Base-by-base conservation (phyloP, 2,329 filamentous ascomycete genomes). In the Ceratocystis huliohia region DNA sequence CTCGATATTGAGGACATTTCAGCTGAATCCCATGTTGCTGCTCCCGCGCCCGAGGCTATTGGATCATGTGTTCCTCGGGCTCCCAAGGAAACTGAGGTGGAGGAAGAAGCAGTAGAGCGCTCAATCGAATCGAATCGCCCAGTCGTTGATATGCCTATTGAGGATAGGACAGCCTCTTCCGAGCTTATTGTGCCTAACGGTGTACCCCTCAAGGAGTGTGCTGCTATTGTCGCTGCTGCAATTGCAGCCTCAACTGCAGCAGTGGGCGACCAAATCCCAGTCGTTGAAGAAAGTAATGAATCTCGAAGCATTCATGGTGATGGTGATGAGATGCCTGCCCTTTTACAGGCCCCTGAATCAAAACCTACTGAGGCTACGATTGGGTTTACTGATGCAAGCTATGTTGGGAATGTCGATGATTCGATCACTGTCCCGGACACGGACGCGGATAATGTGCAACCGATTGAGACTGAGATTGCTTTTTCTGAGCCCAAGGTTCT, bases 241-340 rank as follows among this genome's bases (percentile, higher is more conserved):
- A 53, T 53, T 53, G 48, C 48, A 5, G 22, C 17, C 3, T 53
- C 48, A 13, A 28, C 7, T 53, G 8, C 20, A 15, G 22, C 2
- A 28, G 22, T 53, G 22, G 48, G 28, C 3, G 37, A 41, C 5
- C n/a, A 28, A 25, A 28, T 5, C 22, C 5, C 22, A 15, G 20
- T 25, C 15, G 7, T 28, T 5, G 48, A 53, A 53, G 22, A 53
- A n/a, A 4, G 7, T 15, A 15, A 10, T 15, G 20, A 25, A 15
- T 28, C 48, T 3, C 63, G 64, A 64, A 68, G 65, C 37, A 53
- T 65, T 41, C 61, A 67, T 33, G 61, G 65, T 37, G 46, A 65
- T 65, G 22, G n/a, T 28, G 1, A 10, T 45, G 53, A 46, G 25
- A n/a, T 13, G 20, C 7, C 20, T 45, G 48, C n/a, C n/a, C 37